A percentile compares a stretch with the other conserved stretches of the same genome.
Conservation (phyloP, 805 yeast genomes). For the Candida nanaspora region DNA sequence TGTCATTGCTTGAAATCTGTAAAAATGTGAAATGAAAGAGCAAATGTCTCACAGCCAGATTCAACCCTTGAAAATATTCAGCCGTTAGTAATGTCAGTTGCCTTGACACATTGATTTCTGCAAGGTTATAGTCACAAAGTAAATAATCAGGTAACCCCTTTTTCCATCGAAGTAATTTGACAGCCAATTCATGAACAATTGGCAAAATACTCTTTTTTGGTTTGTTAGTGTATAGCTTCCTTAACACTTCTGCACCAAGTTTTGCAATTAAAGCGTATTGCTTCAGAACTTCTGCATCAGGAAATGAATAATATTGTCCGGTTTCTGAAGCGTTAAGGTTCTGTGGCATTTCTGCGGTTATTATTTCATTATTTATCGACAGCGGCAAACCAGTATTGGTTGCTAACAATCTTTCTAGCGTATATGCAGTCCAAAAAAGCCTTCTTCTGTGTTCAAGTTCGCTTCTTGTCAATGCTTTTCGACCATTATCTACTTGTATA, state of each 20-base stretch:
- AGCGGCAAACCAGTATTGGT: constrained; percentile 68
- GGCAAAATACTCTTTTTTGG: constrained; percentile 61
- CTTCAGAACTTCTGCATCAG: constrained; percentile 60
- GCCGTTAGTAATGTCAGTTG: constrained; percentile 61
- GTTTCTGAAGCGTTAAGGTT: constrained; percentile 50
- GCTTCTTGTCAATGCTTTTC: constrained; percentile 35
- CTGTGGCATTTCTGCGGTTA: constrained; percentile 60
- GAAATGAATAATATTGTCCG: constrained; percentile 51
- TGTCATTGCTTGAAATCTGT: constrained; percentile 34
- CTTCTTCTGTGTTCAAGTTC: constrained; percentile 36
- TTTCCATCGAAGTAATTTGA: constrained; percentile 57
- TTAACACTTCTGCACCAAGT: constrained; percentile 58
- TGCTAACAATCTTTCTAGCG: constrained; percentile 48
- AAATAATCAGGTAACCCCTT: constrained; percentile 51
- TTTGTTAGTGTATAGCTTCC: constrained; percentile 57
- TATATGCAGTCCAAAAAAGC: constrained; percentile 18
- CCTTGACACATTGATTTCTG: constrained; percentile 47
- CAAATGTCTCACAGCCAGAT: constrained; percentile 64
- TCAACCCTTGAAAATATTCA: constrained; percentile 71
- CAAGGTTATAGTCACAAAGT: constrained; percentile 45
- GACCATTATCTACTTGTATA: constrained; percentile 67
- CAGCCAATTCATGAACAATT: constrained; percentile 55
- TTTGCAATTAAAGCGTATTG: constrained; percentile 65
- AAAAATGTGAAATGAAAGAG: constrained; percentile 61
- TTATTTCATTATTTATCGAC: constrained; percentile 63